Percentiles rank a stretch among this genome's conserved stretches.
These are phyloP conservation scores for Lablab purpureus DNA, from an alignment of 306 rosid genomes.

Conservation along the genomic window DNA sequence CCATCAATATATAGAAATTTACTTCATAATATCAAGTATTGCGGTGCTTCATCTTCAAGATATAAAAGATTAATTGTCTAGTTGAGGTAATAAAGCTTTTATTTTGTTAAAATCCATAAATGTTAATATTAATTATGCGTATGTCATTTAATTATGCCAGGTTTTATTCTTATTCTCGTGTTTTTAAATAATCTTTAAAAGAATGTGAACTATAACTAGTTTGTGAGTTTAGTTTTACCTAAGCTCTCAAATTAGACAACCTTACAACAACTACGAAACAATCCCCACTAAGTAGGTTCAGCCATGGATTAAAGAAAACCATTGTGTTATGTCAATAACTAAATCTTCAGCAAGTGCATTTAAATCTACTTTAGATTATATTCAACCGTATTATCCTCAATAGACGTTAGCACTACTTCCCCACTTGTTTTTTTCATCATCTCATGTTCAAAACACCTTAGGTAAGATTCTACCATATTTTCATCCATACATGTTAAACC, in stretches of 20 bases:
- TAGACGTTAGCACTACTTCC: background rate
- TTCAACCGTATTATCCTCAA: background rate
- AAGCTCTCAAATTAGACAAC: conserved; percentile 8
- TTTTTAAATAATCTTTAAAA: background rate
- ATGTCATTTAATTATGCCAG: background rate
- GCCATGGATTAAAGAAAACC: conserved; percentile 5
- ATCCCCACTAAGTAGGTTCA: background rate
- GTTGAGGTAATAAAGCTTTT: background rate
- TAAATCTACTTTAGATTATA: background rate
- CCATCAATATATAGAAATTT: background rate
- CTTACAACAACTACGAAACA: background rate
- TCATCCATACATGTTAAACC: background rate
- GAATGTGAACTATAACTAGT: background rate
- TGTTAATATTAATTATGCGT: background rate
- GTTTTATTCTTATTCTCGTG: background rate
- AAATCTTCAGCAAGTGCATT: background rate
- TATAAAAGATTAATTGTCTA: conserved; percentile 3
- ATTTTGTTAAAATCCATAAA: background rate
- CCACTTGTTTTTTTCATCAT: background rate
- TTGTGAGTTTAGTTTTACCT: background rate
- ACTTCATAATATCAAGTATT: background rate
- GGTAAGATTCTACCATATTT: background rate
- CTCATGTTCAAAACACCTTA: background rate
- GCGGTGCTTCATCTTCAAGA: conserved; percentile 14
- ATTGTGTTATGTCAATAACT: background rate